Base-by-base conservation (phyloP, 2,329 filamentous ascomycete genomes). In the Neofusicoccum sp. region DNA sequence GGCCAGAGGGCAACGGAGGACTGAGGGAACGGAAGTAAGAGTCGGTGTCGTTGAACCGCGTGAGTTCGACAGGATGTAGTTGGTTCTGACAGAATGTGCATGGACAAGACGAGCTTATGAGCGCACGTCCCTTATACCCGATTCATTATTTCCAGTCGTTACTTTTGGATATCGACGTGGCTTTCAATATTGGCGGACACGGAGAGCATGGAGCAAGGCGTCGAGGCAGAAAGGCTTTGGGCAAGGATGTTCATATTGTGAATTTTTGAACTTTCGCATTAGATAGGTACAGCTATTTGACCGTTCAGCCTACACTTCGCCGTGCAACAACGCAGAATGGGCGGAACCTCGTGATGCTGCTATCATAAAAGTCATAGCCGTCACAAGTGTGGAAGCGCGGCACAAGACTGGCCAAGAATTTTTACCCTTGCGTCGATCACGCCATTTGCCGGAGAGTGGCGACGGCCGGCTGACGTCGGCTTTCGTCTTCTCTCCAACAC, bases 11-110 rank as follows among this genome's bases (percentile, higher is more conserved):
- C 6, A 24, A 48, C 20, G 60, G 59, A 8, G 49, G 57, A 7
- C 14, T 63, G n/a, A 48, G 62, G 48, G 62, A 62, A 49, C 34
- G 62, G 33, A 63, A 60, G 57, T 63, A 57, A 43, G 7, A 14
- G 12, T 20, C 20, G 20, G 20, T 20, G 20, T 20, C 20, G 20
- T 20, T 20, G 20, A 2, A 20, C 20, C 20, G 20, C 20, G 20
- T 20, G 20, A 20, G 20, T 20, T 20, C 20, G 20, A 20, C 20
- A 20, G 20, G 20, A 20, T 20, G 20, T 20, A 20, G 20, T 20
- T 20, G 20, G 20, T 20, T 20, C n/a, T 49, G 16, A 14, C 31
- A 34, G 30, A 34, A 24, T 49, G 31, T 34, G 31, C 7, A 33
- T 16, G 51, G 41, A 4, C 41, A 12, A 14, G 38, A 56, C 9